Conservation (phyloP, 2,329 filamentous ascomycete species). For the Botrytis galanthina region DNA sequence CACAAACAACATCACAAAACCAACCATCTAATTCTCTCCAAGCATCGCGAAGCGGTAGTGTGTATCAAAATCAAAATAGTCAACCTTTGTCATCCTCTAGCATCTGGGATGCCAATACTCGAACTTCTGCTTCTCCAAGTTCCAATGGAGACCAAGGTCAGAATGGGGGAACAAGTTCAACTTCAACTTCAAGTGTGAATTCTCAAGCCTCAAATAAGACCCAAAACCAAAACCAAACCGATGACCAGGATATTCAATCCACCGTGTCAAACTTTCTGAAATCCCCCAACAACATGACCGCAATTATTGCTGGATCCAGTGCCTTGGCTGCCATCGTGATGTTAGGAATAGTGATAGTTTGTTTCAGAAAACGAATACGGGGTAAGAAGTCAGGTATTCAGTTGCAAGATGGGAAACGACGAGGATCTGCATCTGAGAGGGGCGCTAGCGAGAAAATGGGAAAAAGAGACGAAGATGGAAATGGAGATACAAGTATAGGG, state of each 20-base stretch:
- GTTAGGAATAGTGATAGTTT: not conserved
- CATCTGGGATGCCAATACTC: not conserved
- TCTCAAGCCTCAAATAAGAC: not conserved
- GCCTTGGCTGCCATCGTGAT: not conserved
- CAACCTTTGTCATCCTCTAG: not conserved
- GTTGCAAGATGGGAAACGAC: not conserved
- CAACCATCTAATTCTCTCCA: not conserved
- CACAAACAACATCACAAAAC: not conserved
- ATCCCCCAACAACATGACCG: not conserved
- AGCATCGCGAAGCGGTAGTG: not conserved
- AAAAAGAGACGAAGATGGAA: not conserved
- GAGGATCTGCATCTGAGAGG: not conserved
- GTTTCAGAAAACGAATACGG: not conserved
- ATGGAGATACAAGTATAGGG: not conserved
- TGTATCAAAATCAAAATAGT: not conserved
- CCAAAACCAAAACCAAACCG: not conserved
- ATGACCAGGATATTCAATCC: not conserved
- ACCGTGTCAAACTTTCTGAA: not conserved
- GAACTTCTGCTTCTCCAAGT: not conserved
- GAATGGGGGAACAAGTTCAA: not conserved
- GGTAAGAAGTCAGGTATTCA: not conserved
- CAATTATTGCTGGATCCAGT: not conserved
- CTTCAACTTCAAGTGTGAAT: not conserved
- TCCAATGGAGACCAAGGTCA: not conserved
- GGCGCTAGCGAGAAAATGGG: not conserved